Evolutionary conservation across 2,329 filamentous ascomycete species (phyloP).

Genomic region (Sphaerostilbella broomeana): DNA sequence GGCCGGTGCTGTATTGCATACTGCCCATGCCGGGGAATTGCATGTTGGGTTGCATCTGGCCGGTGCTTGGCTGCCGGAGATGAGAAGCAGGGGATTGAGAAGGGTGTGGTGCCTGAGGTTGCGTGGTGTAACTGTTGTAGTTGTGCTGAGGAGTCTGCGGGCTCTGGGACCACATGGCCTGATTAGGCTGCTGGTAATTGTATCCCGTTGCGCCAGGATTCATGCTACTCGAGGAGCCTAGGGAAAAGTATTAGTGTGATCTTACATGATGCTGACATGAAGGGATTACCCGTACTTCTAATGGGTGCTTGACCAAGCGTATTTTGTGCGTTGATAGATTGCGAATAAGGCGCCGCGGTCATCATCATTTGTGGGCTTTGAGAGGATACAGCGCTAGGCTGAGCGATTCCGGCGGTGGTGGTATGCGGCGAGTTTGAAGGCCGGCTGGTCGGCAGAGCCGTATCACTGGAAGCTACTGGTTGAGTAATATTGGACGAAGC

Average conservation of each 20-base stretch:
- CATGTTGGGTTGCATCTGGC: slow-evolving; percentile 52
- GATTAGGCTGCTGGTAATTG: slow-evolving; percentile 57
- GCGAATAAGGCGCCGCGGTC: slow-evolving; percentile 60
- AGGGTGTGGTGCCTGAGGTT: slow-evolving; percentile 44
- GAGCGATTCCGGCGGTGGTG: slow-evolving; percentile 46
- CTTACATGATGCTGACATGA: no score
- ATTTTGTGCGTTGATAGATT: slow-evolving; percentile 63
- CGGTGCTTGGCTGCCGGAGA: slow-evolving; percentile 49
- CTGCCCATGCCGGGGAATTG: slow-evolving; percentile 58
- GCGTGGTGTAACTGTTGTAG: slow-evolving; percentile 47
- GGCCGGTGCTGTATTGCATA: slow-evolving; percentile 50
- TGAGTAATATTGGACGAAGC: slow-evolving; percentile 41
- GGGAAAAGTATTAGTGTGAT: no score
- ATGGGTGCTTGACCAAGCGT: slow-evolving; percentile 66
- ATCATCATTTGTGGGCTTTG: slow-evolving; percentile 63
- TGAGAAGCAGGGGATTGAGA: slow-evolving; percentile 54
- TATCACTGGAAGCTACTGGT: slow-evolving; percentile 38
- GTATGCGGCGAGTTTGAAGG: slow-evolving; percentile 53
- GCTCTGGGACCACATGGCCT: slow-evolving; percentile 59
- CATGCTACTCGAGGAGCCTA: slow-evolving; percentile 47
- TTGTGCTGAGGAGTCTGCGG: slow-evolving; percentile 55
- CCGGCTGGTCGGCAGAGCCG: slow-evolving; percentile 43
- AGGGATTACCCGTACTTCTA: slow-evolving; percentile 58
- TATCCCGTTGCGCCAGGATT: slow-evolving; percentile 49
- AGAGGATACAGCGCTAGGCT: slow-evolving; percentile 52